These are phyloP conservation scores for Paecilomyces niveus DNA, from an alignment of 2,329 filamentous ascomycete genomes.

Conservation along the genomic window DNA sequence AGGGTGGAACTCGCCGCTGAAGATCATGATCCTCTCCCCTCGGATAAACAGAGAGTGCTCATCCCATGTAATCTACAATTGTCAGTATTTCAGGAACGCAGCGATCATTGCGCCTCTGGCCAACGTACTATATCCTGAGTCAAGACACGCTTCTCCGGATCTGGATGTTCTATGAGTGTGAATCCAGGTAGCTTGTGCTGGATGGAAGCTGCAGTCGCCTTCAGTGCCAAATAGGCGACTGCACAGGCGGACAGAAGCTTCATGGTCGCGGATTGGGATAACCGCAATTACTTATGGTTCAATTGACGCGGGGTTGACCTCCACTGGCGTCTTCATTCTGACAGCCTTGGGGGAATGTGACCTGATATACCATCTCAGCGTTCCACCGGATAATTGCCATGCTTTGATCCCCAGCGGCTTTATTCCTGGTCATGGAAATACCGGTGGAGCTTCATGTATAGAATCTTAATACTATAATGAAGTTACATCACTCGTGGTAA, in stretches of 20 bases:
- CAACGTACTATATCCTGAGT: slow-evolving; percentile 50
- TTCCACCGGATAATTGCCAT: neutral
- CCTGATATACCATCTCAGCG: neutral
- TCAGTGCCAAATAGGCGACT: slow-evolving; percentile 34
- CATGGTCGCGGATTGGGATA: slow-evolving; percentile 18
- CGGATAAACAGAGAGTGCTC: slow-evolving; percentile 62
- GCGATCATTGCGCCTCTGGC: neutral
- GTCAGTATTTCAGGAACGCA: slow-evolving; percentile 1
- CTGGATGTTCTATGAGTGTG: slow-evolving; percentile 35
- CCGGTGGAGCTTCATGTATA: neutral
- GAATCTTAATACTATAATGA: too few relatives aligned
- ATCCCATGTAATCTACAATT: slow-evolving; percentile 58
- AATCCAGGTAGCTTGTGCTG: slow-evolving; percentile 44
- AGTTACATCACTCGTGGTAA: neutral
- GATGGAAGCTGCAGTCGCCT: slow-evolving; percentile 42
- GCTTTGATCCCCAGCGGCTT: neutral
- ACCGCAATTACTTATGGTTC: neutral
- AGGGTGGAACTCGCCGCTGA: slow-evolving; percentile 67
- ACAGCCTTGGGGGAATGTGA: neutral
- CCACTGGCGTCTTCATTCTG: neutral
- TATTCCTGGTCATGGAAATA: neutral
- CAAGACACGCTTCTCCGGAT: slow-evolving; percentile 38
- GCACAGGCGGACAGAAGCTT: slow-evolving; percentile 28
- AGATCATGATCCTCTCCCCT: slow-evolving; percentile 64
- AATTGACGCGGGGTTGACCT: neutral